Evolutionary conservation across 1,284 basidiomycete genomes (phyloP), one percentile per base, ranked within the genome.

Genomic region (Afroboletus lepidellus): DNA sequence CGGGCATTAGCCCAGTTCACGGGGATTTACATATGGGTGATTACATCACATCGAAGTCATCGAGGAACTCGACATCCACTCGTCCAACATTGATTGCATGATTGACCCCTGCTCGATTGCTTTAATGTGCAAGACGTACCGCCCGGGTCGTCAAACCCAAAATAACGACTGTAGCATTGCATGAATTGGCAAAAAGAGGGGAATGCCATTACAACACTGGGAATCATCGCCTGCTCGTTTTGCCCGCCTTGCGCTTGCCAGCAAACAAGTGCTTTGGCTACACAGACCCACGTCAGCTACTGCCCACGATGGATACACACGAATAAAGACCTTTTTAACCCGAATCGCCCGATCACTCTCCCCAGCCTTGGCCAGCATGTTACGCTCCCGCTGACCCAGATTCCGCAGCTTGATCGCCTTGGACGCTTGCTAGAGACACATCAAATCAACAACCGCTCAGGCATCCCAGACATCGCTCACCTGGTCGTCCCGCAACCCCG

Each of bases 211-310:
- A 61, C n/a, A 47, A 41, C 1, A 13, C 38, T 25, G 20, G 5
- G 3, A 32, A 58, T 62, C 52, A 95, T 72, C 92, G 80, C 66
- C 91, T 82, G 66, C 86, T 77, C 38, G 91, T 94, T 77, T 92
- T 95, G 62, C 92, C 92, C 42, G 74, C 83, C 72, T 92, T 92
- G 62, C 93, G 84, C 74, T 96, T 95, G 38, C 94, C 94, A 51
- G 92, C 74, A 69, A 90, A 92, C 64, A 96, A 70, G 75, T 92
- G 90, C 69, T 89, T 91, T 48, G 89, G 88, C 87, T 90, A 60
- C n/a, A 57, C 44, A 36, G 43, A 51, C 50, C 51, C 53, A 46
- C 20, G 18, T 57, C 45, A 63, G 51, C 55, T 45, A 48, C 48
- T 30, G 44, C 32, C 57, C 24, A 36, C 25, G 8, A 24, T 11